Evolutionary conservation across 139 green algal genomes (phyloP).

Genomic region (Chlorella sp.): DNA sequence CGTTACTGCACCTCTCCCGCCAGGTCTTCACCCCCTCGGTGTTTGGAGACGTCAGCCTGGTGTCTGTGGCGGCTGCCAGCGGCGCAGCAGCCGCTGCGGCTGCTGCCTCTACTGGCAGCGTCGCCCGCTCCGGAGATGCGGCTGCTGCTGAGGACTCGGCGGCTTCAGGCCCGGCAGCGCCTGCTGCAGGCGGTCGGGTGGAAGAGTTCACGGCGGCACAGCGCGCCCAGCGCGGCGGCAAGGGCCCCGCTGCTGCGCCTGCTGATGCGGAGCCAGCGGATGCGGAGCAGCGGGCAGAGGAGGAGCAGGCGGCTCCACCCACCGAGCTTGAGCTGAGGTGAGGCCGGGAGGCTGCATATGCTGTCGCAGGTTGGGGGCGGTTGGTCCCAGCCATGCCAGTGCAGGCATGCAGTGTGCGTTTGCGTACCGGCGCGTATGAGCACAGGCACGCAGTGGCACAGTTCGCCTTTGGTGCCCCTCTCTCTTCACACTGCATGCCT

Average conservation of each 20-base stretch:
- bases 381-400: no score
- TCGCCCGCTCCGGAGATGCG: not conserved
- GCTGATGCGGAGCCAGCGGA: not conserved
- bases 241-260: not conserved
- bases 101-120: not conserved
- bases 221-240: not conserved
- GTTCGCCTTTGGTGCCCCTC: no score
- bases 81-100: not conserved
- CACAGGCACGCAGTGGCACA: no score
- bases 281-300: not conserved
- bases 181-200: not conserved
- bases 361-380: no score
- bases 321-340: not conserved
- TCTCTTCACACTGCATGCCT: no score
- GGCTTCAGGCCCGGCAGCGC: not conserved
- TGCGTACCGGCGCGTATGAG: no score
- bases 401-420: no score
- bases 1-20: not conserved
- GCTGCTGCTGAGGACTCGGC: not conserved
- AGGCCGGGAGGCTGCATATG: not conserved
- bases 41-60: constrained; percentile 30
- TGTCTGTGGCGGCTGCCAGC: not conserved
- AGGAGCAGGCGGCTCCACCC: not conserved
- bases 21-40: constrained; percentile 28
- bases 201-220: constrained; percentile 17